A percentile compares a stretch with the other conserved stretches of the same genome.
Evolutionary conservation across 2,329 filamentous ascomycete genomes (phyloP).

Genomic region (Penicillium brasilianum): DNA sequence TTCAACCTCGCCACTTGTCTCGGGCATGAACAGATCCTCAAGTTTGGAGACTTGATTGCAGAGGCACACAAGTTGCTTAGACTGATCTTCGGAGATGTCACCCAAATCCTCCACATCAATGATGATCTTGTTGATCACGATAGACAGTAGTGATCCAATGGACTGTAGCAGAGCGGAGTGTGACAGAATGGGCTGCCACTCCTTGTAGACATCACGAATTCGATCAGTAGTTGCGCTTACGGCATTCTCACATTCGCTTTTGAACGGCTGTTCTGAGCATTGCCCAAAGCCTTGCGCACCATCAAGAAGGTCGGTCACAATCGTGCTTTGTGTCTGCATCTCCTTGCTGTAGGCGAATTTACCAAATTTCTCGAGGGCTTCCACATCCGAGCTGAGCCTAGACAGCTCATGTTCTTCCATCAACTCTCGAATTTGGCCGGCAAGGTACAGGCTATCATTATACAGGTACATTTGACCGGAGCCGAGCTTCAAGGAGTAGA

Average conservation of each 20-base stretch:
- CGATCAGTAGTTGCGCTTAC: constrained; percentile 63
- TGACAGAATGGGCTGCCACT: constrained; percentile 64
- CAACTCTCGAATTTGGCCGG: constrained; percentile 58
- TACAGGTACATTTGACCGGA: constrained; percentile 68
- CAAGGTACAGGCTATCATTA: constrained; percentile 66
- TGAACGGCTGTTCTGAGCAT: constrained; percentile 64
- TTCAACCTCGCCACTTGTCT: constrained; percentile 39
- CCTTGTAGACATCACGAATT: constrained; percentile 59
- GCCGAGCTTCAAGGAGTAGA: constrained; percentile 51
- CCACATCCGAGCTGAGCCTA: constrained; percentile 59
- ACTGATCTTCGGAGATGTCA: constrained; percentile 68
- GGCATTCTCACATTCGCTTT: constrained; percentile 64
- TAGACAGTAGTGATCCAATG: constrained; percentile 63
- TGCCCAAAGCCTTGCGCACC: constrained; percentile 66
- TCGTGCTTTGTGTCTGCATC: constrained; percentile 68
- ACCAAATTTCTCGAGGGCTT: constrained; percentile 62
- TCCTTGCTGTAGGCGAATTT: constrained; percentile 66
- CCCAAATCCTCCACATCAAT: constrained; percentile 66
- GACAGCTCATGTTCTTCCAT: constrained; percentile 54
- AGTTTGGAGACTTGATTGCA: constrained; percentile 62
- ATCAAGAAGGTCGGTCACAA: constrained; percentile 66
- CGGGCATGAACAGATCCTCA: constrained; percentile 61
- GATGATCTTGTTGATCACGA: constrained; percentile 64
- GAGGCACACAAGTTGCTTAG: constrained; percentile 61
- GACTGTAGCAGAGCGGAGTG: constrained; percentile 66